Evolutionary conservation across 2,329 filamentous ascomycete species (phyloP).

Genomic region (Paradendryphiella salina): DNA sequence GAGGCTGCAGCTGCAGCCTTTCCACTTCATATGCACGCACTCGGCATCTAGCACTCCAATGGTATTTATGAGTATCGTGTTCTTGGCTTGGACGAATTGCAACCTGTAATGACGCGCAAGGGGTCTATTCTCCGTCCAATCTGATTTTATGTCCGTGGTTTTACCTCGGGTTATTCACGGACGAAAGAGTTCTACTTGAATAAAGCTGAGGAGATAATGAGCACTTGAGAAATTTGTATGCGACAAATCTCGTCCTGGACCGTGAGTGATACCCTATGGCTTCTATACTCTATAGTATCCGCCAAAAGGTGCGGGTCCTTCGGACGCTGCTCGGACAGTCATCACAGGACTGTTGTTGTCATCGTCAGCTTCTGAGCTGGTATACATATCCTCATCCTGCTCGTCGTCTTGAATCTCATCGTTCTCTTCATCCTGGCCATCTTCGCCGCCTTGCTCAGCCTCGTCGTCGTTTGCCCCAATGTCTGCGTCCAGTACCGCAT

Average conservation of each 20-base stretch:
- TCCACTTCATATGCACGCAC: neutral
- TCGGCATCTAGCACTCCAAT: no score
- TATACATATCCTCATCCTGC: slow-evolving; percentile 23
- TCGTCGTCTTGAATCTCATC: slow-evolving; percentile 19
- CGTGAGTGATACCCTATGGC: no score
- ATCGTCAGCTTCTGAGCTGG: slow-evolving; percentile 16
- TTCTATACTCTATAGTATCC: slow-evolving; percentile 27
- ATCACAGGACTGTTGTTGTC: slow-evolving; percentile 19
- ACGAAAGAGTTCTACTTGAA: neutral
- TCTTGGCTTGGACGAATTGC: neutral
- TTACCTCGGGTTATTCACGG: neutral
- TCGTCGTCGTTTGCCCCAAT: slow-evolving; percentile 24
- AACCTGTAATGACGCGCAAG: neutral
- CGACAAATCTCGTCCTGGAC: neutral
- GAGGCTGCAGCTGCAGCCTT: slow-evolving; percentile 12
- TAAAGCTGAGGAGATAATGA: neutral
- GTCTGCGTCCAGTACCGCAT: slow-evolving; percentile 28
- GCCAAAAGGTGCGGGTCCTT: slow-evolving; percentile 30
- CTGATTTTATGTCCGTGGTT: neutral
- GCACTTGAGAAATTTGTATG: neutral
- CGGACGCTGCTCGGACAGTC: slow-evolving; percentile 19
- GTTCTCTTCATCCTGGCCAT: slow-evolving; percentile 17
- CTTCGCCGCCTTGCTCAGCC: slow-evolving; percentile 22
- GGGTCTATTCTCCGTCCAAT: neutral
- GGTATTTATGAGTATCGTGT: neutral